These are phyloP conservation scores for Tetradesmus lagerheimii DNA, from an alignment of 139 green algal genomes.

Conservation along the genomic window DNA sequence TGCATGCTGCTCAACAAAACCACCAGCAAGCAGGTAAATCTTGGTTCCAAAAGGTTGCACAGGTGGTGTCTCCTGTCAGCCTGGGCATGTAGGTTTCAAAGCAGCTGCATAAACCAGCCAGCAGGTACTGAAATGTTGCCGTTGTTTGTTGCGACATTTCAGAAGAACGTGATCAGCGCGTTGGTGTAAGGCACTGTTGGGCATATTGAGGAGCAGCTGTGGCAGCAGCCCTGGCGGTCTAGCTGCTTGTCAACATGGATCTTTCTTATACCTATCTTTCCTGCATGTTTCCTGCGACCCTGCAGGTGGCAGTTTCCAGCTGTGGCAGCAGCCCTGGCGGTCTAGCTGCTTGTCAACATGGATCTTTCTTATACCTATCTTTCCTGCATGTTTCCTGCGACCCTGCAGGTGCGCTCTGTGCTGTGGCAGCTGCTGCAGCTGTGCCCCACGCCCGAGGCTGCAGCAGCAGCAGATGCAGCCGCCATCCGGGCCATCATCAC, in stretches of 20 bases:
- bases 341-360: background rate
- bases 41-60: no score
- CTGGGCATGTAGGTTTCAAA: no score
- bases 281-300: no score
- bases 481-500: constrained; percentile 75
- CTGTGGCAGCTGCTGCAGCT: constrained; percentile 87
- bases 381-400: no score
- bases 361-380: no score
- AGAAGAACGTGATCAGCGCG: no score
- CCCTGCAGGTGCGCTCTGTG: constrained; percentile 84
- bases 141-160: no score
- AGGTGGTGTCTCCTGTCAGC: no score
- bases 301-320: constrained; percentile 85
- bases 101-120: no score
- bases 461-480: constrained; percentile 51
- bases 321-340: background rate
- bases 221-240: background rate
- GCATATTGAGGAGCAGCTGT: background rate
- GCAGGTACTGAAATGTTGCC: no score
- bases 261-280: no score
- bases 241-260: background rate
- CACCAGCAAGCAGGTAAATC: constrained; percentile 65
- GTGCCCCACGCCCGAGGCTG: constrained; percentile 74
- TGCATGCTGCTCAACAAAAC: constrained; percentile 97
- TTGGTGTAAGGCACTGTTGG: no score